Percentiles rank a stretch among this genome's conserved stretches.
Conservation (phyloP, 371 early-diverging fungal species). For the Dichotomocladium elegans region DNA sequence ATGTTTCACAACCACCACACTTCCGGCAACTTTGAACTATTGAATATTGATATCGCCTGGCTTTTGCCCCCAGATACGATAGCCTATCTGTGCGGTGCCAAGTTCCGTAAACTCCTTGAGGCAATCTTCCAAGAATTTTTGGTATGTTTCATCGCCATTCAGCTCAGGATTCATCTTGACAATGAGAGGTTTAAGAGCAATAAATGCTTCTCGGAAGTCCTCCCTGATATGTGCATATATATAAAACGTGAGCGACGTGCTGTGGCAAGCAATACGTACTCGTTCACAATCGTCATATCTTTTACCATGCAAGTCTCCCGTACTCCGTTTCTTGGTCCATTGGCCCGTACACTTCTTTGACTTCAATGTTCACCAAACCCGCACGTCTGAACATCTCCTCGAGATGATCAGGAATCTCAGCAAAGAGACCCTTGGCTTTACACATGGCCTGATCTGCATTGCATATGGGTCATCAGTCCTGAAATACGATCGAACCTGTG, state of each 20-base stretch:
- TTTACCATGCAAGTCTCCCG: constrained; percentile 3
- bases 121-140: not conserved
- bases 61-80: not conserved
- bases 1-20: too few species aligned
- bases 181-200: not conserved
- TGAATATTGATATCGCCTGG: too few species aligned
- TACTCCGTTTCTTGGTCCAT: constrained; percentile 7
- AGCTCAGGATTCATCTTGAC: not conserved
- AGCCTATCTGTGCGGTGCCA: not conserved
- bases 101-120: not conserved
- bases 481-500: too few species aligned
- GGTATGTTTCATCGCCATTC: constrained; percentile 4
- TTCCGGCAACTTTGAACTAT: too few species aligned
- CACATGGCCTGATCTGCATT: too few species aligned
- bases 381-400: too few species aligned
- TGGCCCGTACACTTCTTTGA: constrained; percentile 2
- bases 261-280: too few species aligned
- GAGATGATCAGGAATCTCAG: not conserved
- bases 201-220: not conserved
- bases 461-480: too few species aligned
- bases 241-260: too few species aligned
- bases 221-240: not conserved
- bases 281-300: too few species aligned
- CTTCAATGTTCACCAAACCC: not conserved
- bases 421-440: not conserved